Evolutionary conservation across 495 filamentous ascomycete species (phyloP).

Genomic region (Xylaria bambusicola): DNA sequence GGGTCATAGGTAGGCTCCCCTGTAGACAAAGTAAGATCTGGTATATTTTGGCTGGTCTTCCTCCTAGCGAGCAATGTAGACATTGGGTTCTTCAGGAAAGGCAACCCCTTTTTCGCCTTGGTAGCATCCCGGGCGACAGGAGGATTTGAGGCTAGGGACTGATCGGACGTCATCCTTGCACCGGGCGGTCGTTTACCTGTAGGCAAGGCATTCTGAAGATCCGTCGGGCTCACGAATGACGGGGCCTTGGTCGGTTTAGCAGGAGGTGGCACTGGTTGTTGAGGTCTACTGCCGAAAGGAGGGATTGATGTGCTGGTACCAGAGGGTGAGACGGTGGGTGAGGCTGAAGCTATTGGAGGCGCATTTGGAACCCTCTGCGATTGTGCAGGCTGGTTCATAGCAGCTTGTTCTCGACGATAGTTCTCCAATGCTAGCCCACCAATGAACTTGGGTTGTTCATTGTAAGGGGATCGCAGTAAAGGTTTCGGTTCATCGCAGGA

Average conservation of each 20-base stretch:
- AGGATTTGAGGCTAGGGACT: slow-evolving; percentile 59
- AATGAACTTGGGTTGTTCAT: slow-evolving; percentile 38
- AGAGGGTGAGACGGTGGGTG: slow-evolving; percentile 20
- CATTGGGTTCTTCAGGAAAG: slow-evolving; percentile 54
- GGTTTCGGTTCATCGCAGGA: slow-evolving; percentile 31
- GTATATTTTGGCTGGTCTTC: slow-evolving; percentile 44
- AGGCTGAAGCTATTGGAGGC: slow-evolving; percentile 5
- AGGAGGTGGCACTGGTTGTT: slow-evolving; percentile 14
- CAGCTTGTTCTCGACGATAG: slow-evolving; percentile 33
- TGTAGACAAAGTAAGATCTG: slow-evolving; percentile 54
- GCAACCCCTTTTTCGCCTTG: slow-evolving; percentile 52
- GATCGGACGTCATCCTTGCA: slow-evolving; percentile 40
- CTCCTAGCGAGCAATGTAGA: slow-evolving; percentile 45
- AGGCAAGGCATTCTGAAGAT: slow-evolving; percentile 35
- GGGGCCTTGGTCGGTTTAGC: slow-evolving; percentile 32
- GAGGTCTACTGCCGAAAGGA: slow-evolving; percentile 21
- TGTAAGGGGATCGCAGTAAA: slow-evolving; percentile 29
- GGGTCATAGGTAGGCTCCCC: slow-evolving; percentile 65
- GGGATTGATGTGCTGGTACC: slow-evolving; percentile 16
- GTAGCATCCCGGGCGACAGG: slow-evolving; percentile 58
- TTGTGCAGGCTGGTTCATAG: slow-evolving; percentile 24
- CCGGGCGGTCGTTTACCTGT: slow-evolving; percentile 36
- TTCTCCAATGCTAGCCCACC: slow-evolving; percentile 45
- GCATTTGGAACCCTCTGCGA: slow-evolving; percentile 23
- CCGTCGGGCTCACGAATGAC: slow-evolving; percentile 43